phyloP scores from a whole-genome alignment of 495 filamentous ascomycete species.

The Aspergillus asperescens region DNA sequence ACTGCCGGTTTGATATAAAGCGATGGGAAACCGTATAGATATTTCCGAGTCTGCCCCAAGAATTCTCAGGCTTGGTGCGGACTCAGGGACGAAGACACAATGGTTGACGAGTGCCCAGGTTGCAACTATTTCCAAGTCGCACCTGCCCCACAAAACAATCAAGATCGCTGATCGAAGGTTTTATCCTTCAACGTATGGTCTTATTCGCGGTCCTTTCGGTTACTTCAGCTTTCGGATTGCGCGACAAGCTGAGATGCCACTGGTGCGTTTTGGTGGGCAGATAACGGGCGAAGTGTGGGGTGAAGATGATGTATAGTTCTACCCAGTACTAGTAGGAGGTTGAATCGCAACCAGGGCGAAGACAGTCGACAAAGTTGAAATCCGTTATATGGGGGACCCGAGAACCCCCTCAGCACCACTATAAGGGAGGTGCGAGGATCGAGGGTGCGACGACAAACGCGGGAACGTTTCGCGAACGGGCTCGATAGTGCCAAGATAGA shows the following conservation, averaged over 20 bases:
- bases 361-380: neutral
- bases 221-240: conserved; percentile 8
- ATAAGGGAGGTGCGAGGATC: neutral
- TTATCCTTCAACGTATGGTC: neutral
- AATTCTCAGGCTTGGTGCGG: conserved; percentile 11
- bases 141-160: neutral
- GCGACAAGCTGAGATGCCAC: neutral
- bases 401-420: neutral
- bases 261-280: neutral
- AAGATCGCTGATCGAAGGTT: neutral
- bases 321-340: neutral
- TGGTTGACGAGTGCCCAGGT: neutral
- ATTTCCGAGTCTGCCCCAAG: conserved; percentile 1
- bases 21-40: neutral
- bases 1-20: neutral
- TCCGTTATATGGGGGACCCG: neutral
- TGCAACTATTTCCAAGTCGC: neutral
- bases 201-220: neutral
- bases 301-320: conserved; percentile 10
- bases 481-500: conserved; percentile 6
- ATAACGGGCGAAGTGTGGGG: conserved; percentile 5
- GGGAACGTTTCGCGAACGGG: neutral
- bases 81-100: neutral
- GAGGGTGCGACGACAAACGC: neutral
- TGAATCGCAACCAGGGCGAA: neutral